Conservation (phyloP, 1,284 basidiomycete species). For the Apiotrichum siamense region DNA sequence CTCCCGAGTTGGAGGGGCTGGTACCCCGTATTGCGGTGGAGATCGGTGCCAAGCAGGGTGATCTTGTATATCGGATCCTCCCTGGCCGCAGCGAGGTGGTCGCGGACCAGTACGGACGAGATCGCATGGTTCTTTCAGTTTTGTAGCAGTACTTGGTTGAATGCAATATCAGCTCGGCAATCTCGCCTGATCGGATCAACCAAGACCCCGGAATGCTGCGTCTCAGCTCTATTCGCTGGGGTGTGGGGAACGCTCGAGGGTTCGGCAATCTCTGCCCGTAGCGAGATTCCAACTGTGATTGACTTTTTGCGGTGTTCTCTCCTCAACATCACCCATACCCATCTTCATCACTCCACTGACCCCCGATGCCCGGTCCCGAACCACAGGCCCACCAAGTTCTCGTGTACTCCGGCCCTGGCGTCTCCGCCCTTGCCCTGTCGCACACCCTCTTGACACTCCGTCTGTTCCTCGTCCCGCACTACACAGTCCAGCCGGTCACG, state of each 20-base stretch:
- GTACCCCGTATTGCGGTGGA: constrained; percentile 61
- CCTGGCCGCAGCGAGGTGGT: constrained; percentile 57
- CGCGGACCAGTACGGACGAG: constrained; percentile 66
- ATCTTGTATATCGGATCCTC: constrained; percentile 58
- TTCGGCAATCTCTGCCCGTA: background rate
- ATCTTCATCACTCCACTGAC: background rate
- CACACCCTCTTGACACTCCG: constrained; percentile 57
- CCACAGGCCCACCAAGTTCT: constrained; percentile 56
- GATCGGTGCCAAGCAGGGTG: constrained; percentile 68
- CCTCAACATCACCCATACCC: background rate
- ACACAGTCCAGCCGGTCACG: constrained; percentile 66
- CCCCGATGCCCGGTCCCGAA: constrained; percentile 41
- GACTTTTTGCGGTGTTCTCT: background rate
- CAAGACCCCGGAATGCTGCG: no score
- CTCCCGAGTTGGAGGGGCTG: constrained; percentile 37
- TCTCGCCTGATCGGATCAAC: no score
- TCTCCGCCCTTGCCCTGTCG: constrained; percentile 56
- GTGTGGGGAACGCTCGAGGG: background rate
- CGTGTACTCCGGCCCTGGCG: constrained; percentile 68
- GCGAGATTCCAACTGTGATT: background rate
- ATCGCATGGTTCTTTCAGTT: constrained; percentile 42
- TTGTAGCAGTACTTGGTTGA: constrained; percentile 1
- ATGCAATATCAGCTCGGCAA: background rate
- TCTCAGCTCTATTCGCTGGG: background rate
- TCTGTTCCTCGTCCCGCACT: constrained; percentile 61